A percentile compares a stretch with the other conserved stretches of the same genome.
Evolutionary conservation across 2,329 filamentous ascomycete species (phyloP).

Genomic region (Arthrobotrys megalospora): DNA sequence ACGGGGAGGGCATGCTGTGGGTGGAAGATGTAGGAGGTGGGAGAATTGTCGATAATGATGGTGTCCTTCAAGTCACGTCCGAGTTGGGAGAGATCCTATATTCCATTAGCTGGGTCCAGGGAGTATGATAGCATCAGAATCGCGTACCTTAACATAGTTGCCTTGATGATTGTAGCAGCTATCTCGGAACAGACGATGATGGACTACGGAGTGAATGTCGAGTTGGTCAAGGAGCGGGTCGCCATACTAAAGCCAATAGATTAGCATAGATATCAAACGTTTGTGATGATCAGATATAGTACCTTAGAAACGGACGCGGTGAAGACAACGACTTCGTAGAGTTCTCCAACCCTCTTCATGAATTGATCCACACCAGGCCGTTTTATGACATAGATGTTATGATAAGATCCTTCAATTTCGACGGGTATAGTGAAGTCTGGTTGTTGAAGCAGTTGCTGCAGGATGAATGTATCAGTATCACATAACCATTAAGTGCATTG

Average conservation of each 20-base stretch:
- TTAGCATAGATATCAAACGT: slow-evolving; percentile 58
- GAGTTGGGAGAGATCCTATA: slow-evolving; percentile 90
- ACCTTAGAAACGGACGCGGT: slow-evolving; percentile 98
- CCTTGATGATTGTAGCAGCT: slow-evolving; percentile 99
- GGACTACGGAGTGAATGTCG: slow-evolving; percentile 96
- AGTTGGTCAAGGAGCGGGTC: slow-evolving; percentile 96
- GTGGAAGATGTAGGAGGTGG: slow-evolving; percentile 99
- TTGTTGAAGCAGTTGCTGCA: slow-evolving; percentile 87
- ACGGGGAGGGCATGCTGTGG: slow-evolving; percentile 98
- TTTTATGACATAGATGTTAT: slow-evolving; percentile 99
- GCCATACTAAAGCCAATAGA: slow-evolving; percentile 77
- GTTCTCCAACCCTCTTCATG: slow-evolving; percentile 97
- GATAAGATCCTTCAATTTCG: slow-evolving; percentile 98
- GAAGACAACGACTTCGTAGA: slow-evolving; percentile 99
- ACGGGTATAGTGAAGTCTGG: slow-evolving; percentile 99
- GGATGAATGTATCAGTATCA: slow-evolving; percentile 26
- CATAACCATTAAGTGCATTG: background rate
- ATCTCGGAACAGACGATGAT: slow-evolving; percentile 95
- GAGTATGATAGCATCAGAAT: slow-evolving; percentile 2
- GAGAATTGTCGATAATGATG: slow-evolving; percentile 99
- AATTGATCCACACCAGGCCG: slow-evolving; percentile 98
- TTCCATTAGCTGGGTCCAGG: slow-evolving; percentile 30
- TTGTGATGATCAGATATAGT: slow-evolving; percentile 61
- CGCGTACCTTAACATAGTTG: slow-evolving; percentile 89
- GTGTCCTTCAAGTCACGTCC: slow-evolving; percentile 96